Evolutionary conservation across 2,329 filamentous ascomycete genomes (phyloP).

Genomic region (Colletotrichum acutatum): DNA sequence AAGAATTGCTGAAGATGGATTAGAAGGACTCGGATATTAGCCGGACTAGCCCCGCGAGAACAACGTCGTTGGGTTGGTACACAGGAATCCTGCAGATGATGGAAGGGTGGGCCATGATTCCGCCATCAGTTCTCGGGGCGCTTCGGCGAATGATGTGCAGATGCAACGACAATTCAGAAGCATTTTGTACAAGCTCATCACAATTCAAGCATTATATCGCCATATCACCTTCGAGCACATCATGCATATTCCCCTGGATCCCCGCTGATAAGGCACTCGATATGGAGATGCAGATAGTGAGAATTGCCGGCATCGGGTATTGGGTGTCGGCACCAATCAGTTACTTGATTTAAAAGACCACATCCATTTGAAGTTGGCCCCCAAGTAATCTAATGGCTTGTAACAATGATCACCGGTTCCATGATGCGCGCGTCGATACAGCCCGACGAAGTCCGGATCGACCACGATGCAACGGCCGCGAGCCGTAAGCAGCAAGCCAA

Average conservation of each 20-base stretch:
- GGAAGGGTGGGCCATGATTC: constrained; percentile 28
- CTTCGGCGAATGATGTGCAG: constrained; percentile 1
- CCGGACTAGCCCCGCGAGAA: neutral
- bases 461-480: constrained; percentile 6
- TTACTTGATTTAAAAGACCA: neutral
- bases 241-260: neutral
- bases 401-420: neutral
- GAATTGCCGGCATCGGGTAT: neutral
- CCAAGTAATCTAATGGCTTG: no score
- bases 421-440: constrained; percentile 1
- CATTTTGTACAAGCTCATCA: neutral
- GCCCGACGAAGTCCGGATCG: neutral
- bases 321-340: neutral
- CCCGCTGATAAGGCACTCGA: constrained; percentile 14
- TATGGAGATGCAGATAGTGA: neutral
- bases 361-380: neutral
- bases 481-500: constrained; percentile 22
- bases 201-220: neutral
- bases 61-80: neutral
- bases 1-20: neutral
- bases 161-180: neutral
- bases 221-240: constrained; percentile 16
- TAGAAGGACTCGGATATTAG: neutral
- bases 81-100: neutral
- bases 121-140: constrained; percentile 15